These are phyloP conservation scores for Coffea eugenioides DNA, from an alignment of 257 asterid species.

Conservation along the genomic window DNA sequence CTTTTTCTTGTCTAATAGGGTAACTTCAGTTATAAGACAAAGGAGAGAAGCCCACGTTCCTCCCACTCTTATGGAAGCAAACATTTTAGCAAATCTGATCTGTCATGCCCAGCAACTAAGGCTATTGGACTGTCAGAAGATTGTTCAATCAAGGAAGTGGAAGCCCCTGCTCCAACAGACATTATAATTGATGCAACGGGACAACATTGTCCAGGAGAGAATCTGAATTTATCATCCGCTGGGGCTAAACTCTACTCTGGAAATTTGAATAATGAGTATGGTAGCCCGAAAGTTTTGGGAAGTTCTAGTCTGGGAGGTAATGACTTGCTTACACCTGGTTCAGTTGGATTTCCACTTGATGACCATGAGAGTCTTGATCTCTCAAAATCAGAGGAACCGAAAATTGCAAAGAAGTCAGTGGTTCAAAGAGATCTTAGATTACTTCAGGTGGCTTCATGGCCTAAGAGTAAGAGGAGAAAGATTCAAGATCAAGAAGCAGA, in stretches of 20 bases:
- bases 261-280: conserved; percentile 14
- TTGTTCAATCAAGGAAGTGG: conserved; percentile 23
- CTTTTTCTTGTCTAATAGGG: conserved; percentile 47
- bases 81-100: conserved; percentile 24
- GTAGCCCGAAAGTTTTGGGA: neutral
- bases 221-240: conserved; percentile 24
- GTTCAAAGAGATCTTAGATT: conserved; percentile 2
- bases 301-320: conserved; percentile 25
- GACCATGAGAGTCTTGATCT: conserved; percentile 15
- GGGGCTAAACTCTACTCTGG: conserved; percentile 14
- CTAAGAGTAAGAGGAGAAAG: conserved; percentile 60
- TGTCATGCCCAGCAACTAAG: conserved; percentile 21
- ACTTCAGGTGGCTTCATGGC: conserved; percentile 47
- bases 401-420: conserved; percentile 23
- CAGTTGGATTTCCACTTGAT: conserved; percentile 27
- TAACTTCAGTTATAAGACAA: conserved; percentile 24
- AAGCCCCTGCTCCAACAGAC: conserved; percentile 26
- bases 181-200: conserved; percentile 22
- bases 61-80: conserved; percentile 31
- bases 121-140: conserved; percentile 25
- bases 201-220: conserved; percentile 27
- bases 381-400: conserved; percentile 19
- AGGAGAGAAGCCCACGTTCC: conserved; percentile 28
- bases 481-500: conserved; percentile 36
- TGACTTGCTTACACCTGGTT: conserved; percentile 29